These are phyloP conservation scores for Nadsonia fulvescens DNA, from an alignment of 805 yeast species.

Conservation along the genomic window DNA sequence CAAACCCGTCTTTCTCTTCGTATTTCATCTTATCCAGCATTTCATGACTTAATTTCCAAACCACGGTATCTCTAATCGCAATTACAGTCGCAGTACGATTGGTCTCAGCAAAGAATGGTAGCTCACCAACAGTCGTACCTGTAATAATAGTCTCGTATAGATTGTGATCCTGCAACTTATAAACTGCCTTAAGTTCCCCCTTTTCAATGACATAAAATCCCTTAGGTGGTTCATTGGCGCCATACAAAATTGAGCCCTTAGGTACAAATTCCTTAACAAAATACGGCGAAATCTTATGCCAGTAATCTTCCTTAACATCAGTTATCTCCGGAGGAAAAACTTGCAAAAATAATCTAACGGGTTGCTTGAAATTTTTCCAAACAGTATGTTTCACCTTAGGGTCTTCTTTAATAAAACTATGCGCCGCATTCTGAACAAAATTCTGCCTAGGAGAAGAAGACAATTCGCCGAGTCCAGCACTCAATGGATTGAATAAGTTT, in stretches of 20 bases:
- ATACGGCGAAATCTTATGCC: conserved; percentile 44
- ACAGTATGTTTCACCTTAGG: conserved; percentile 8
- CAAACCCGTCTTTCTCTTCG: conserved; percentile 24
- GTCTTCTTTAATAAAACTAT: conserved; percentile 17
- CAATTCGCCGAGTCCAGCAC: conserved; percentile 6
- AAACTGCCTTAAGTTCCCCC: conserved; percentile 35
- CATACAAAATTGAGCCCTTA: conserved; percentile 27
- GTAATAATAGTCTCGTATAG: conserved; percentile 41
- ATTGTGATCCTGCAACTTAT: conserved; percentile 28
- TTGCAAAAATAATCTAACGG: conserved; percentile 46
- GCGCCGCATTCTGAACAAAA: conserved; percentile 17
- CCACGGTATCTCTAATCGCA: conserved; percentile 42
- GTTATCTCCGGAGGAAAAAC: conserved; percentile 42
- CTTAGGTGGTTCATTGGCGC: conserved; percentile 27
- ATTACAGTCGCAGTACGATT: conserved; percentile 29
- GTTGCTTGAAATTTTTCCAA: conserved; percentile 28
- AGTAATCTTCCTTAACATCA: conserved; percentile 31
- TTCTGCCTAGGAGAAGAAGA: conserved; percentile 15
- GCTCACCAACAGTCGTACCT: conserved; percentile 58
- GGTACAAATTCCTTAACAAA: conserved; percentile 33
- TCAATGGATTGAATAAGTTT: conserved; percentile 1
- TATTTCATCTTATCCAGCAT: conserved; percentile 27
- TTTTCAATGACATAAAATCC: conserved; percentile 44
- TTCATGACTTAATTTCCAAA: conserved; percentile 46
- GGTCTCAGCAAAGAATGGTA: conserved; percentile 21